Evolutionary conservation across 352 stramenopile species (phyloP).

Genomic region (Pythium oligandrum): DNA sequence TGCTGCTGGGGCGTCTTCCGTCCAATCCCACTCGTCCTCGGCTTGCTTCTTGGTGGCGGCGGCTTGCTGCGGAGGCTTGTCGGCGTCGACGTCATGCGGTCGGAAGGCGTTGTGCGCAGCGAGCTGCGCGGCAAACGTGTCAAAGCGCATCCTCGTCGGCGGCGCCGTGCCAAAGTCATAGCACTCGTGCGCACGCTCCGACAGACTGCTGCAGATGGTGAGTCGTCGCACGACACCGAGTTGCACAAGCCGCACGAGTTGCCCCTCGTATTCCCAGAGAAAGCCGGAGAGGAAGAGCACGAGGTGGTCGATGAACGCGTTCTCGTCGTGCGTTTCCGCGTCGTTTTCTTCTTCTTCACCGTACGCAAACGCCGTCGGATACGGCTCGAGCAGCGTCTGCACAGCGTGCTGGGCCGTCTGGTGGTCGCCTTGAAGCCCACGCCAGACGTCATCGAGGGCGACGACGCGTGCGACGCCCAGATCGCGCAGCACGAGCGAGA

Average conservation of each 20-base stretch:
- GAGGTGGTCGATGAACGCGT: slow-evolving; percentile 24
- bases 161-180: slow-evolving; percentile 33
- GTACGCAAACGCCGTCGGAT: too few relatives aligned
- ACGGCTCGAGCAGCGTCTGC: too few relatives aligned
- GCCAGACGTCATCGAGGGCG: slow-evolving; percentile 26
- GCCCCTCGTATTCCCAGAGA: slow-evolving; percentile 54
- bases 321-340: too few relatives aligned
- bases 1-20: slow-evolving; percentile 12
- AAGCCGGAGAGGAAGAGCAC: slow-evolving; percentile 51
- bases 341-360: too few relatives aligned
- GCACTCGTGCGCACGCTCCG: slow-evolving; percentile 65
- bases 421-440: slow-evolving; percentile 2
- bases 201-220: slow-evolving; percentile 61
- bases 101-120: slow-evolving; percentile 11
- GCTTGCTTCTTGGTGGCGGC: too few relatives aligned
- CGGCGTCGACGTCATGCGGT: not conserved
- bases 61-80: too few relatives aligned
- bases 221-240: slow-evolving; percentile 34
- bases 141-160: slow-evolving; percentile 42
- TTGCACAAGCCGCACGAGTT: slow-evolving; percentile 29
- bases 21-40: too few relatives aligned
- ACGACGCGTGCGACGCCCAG: slow-evolving; percentile 50
- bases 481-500: slow-evolving; percentile 64
- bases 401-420: too few relatives aligned
- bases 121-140: slow-evolving; percentile 32